Base-by-base conservation (phyloP, 441 rosid species). In the Jatropha podagrica region DNA sequence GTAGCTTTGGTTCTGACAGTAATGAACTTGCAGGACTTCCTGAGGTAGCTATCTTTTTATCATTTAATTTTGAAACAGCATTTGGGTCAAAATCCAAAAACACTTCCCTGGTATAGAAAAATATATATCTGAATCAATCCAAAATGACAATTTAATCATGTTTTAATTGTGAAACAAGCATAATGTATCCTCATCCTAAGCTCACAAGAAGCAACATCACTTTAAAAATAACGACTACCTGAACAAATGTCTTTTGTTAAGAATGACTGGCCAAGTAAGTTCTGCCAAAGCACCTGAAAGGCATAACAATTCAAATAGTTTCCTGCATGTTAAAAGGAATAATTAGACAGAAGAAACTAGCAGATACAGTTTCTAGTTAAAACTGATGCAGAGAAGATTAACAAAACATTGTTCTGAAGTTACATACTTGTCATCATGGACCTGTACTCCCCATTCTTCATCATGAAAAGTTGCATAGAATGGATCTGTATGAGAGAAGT, bases 381-480 rank as follows among this genome's bases (percentile, higher is more conserved):
- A 67, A 44, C 6, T 67, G 15, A 48, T 48, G 12, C 48, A 9
- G 40, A 40, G 32, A 62, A 15, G 49, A 48, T 69, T 65, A 58
- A 17, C 60, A 23, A 41, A 55, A 46, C 68, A 76, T 76, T 52
- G 11, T 20, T 68, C 72, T 64, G 69, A 65, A 8, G 78, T 32
- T 66, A 76, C 88, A 40, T 83, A 83, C 87, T 79, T 91, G 83
- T 83, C 90, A 79, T 90, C 85, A 72, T 89, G 90, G 48, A 88
- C 84, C 15, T 88, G 91, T 77, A 90, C 85, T 72, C 94, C 96
- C 92, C 92, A 88, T 85, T 89, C 96, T 82, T 91, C 90, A 71
- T 91, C 92, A 68, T 91, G 92, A 81, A 91, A 91, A 77, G 87
- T 83, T 71, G 80, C 86, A 77, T 89, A 85, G 65, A 78, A 76